Evolutionary conservation across 164 flowering plant species (phyloP).

Genomic region (Buxus sempervirens): DNA sequence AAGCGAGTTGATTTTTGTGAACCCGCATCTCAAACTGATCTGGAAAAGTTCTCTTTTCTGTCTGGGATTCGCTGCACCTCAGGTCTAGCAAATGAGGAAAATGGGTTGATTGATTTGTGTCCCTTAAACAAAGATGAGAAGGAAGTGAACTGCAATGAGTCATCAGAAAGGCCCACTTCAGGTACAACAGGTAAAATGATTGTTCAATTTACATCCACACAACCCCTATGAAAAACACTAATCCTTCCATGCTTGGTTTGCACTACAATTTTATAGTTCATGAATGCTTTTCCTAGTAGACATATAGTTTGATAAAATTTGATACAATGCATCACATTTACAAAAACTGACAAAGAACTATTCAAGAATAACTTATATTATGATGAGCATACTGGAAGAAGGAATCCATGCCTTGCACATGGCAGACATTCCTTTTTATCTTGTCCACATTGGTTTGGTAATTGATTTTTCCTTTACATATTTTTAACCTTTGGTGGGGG

Average conservation of each 20-base stretch:
- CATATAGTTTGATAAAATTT: too few relatives aligned
- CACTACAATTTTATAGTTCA: neutral
- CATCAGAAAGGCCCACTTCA: slow-evolving; percentile 23
- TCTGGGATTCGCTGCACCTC: slow-evolving; percentile 20
- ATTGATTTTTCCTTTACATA: too few relatives aligned
- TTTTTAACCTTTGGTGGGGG: too few relatives aligned
- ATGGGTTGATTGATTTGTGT: slow-evolving; percentile 27
- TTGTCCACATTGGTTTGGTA: too few relatives aligned
- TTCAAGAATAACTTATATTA: too few relatives aligned
- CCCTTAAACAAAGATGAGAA: slow-evolving; percentile 44
- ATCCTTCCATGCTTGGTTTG: neutral
- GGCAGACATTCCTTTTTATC: too few relatives aligned
- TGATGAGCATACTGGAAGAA: too few relatives aligned
- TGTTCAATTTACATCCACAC: neutral
- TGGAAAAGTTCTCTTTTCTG: slow-evolving; percentile 53
- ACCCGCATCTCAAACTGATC: slow-evolving; percentile 29
- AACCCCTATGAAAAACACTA: neutral
- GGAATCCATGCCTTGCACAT: too few relatives aligned
- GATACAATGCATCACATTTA: too few relatives aligned
- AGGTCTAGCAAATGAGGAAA: slow-evolving; percentile 25
- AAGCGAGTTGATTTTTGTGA: slow-evolving; percentile 53
- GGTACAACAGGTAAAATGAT: slow-evolving; percentile 41
- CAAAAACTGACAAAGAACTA: too few relatives aligned
- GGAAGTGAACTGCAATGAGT: slow-evolving; percentile 34
- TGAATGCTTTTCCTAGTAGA: neutral